Conservation (phyloP, 768 basidiomycete genomes). For the Pleurotus eryngii region DNA sequence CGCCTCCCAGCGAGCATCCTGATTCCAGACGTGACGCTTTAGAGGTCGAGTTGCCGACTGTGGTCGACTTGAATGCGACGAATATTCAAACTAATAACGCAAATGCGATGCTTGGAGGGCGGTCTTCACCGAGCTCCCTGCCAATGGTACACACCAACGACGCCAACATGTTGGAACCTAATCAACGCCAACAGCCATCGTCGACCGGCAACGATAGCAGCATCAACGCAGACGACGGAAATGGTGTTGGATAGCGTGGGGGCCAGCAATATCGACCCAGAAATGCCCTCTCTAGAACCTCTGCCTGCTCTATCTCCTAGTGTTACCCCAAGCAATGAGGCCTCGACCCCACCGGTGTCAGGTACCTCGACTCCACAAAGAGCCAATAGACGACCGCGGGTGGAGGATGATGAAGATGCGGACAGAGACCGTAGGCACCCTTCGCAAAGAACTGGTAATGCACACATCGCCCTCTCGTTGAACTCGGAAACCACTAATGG, state of each 20-base stretch:
- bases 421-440: conserved; percentile 7
- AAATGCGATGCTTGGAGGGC: background rate
- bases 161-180: background rate
- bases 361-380: background rate
- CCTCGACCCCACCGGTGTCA: background rate
- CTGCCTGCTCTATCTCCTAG: background rate
- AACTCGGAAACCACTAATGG: background rate
- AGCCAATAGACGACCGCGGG: conserved; percentile 3
- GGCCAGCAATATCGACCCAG: background rate
- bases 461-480: background rate
- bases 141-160: background rate
- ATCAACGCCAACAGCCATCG: background rate
- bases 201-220: background rate
- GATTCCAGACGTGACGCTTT: background rate
- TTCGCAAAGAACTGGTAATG: conserved; percentile 6
- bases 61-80: background rate
- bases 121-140: no score
- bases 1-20: background rate
- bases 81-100: background rate
- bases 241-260: background rate
- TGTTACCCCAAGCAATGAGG: background rate
- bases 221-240: background rate
- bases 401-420: conserved; percentile 5
- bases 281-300: conserved; percentile 2
- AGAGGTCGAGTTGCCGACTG: background rate